Evolutionary conservation across 768 basidiomycete species (phyloP).

Genomic region (Leccinum rimulosum): DNA sequence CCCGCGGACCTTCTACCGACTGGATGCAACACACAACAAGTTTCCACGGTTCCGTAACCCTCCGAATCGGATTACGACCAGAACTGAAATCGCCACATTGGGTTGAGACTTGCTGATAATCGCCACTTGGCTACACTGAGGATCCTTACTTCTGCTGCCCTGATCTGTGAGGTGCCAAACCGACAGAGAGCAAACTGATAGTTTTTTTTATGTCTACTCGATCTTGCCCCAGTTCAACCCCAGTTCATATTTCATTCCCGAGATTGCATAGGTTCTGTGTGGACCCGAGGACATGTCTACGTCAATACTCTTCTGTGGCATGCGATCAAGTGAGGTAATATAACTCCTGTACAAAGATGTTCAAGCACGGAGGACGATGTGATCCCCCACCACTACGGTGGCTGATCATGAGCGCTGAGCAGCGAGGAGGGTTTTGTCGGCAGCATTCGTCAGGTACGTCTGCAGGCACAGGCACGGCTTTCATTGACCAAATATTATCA

Average conservation of each 20-base stretch:
- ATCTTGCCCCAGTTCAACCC: background rate
- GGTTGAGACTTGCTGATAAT: background rate
- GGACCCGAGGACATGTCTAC: too few relatives aligned
- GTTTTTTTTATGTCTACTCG: background rate
- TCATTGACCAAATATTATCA: too few relatives aligned
- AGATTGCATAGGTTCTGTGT: background rate
- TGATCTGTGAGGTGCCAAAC: background rate
- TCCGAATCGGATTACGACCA: background rate
- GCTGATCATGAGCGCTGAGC: too few relatives aligned
- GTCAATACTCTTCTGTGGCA: background rate
- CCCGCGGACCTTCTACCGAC: background rate
- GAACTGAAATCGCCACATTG: too few relatives aligned
- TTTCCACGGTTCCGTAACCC: background rate
- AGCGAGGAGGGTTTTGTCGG: too few relatives aligned
- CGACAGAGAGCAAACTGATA: background rate
- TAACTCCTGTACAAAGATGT: background rate
- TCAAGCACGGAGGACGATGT: background rate
- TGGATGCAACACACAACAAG: background rate
- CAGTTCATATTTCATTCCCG: background rate
- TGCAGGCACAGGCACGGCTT: too few relatives aligned
- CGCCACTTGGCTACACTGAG: background rate
- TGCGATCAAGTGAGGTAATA: background rate
- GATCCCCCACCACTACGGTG: too few relatives aligned
- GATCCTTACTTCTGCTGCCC: background rate
- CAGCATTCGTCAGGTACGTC: too few relatives aligned